phyloP scores from a whole-genome alignment of 2,329 filamentous ascomycete genomes.

The Colletotrichum tropicicola region DNA sequence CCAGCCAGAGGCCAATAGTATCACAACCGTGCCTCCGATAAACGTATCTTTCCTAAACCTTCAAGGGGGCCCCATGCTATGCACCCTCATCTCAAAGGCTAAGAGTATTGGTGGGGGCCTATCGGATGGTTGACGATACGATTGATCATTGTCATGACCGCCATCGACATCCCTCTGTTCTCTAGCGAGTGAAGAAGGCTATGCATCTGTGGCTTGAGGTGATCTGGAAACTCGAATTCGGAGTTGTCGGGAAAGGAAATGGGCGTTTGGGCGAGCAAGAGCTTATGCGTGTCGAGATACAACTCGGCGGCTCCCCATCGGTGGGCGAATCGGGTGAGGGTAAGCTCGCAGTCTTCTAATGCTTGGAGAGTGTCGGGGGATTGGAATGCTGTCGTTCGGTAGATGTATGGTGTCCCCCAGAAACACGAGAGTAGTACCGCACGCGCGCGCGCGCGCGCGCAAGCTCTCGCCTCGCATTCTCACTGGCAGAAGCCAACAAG shows the following conservation, averaged over 20 bases:
- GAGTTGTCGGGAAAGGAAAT: background rate
- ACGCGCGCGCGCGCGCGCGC: too few relatives aligned
- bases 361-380: conserved; percentile 1
- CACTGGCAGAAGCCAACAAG: background rate
- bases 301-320: background rate
- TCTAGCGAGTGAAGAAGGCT: background rate
- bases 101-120: background rate
- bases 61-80: too few relatives aligned
- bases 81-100: background rate
- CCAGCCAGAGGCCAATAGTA: too few relatives aligned
- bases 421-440: background rate
- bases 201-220: background rate
- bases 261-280: background rate
- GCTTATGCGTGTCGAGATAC: background rate
- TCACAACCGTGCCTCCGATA: too few relatives aligned
- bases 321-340: background rate
- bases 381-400: background rate
- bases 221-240: background rate
- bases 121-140: background rate
- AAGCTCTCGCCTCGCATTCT: background rate
- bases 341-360: background rate
- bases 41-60: too few relatives aligned
- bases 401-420: background rate
- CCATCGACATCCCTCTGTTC: background rate
- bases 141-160: background rate